Evolutionary conservation across 192 early-diverging fungal species (phyloP), one percentile per base, ranked within the genome.

Genomic region (Rhizoclosmatium globosum): DNA sequence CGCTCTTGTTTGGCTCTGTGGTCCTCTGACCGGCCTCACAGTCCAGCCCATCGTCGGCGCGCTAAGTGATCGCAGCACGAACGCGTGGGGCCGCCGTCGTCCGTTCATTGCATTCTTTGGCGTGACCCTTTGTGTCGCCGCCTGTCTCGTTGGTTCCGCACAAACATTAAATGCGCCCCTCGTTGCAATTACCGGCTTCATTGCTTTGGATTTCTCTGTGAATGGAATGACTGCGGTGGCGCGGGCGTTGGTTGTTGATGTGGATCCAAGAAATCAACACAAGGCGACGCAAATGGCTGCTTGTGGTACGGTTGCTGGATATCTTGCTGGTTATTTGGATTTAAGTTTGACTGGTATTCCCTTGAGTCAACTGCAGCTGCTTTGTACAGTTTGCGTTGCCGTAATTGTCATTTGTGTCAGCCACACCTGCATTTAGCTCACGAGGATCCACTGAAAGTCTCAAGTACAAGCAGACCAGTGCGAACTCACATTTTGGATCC

Each of bases 1-100:
- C 72, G 94, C 95, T 48, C 83, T 98, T 45, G 97, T 99, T 9
- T 99, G 97, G 97, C 86, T 99, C 67, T 95, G 95, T 2, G 94
- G 94, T 4, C 94, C 94, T 13, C 85, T 95, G 2, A 92, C 92
- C 42, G 87, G 93, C 0, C 81, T 94, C 15, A 70, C 91, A 47
- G 84, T 93, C 17, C 93, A 93, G 77, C 91, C 93, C 42, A 82
- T 96, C 50, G 91, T 96, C 11, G 96, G 96, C 9, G 92, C 91
- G 3, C 89, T 95, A 58, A 94, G 93, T 82, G 96, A 98, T 83
- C 82, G 83, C 50, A 89, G 89, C 76, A 93, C 91, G 17, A 89
- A 87, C 43, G 80, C 82, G 19, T 68, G 92, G n/a, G 96, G 96
- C 23, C 89, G 92, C 38, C 87, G 96, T 58, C 86, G 96, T 61